phyloP scores from a whole-genome alignment of 306 rosid genomes.

The Ochetophila trinervis region DNA sequence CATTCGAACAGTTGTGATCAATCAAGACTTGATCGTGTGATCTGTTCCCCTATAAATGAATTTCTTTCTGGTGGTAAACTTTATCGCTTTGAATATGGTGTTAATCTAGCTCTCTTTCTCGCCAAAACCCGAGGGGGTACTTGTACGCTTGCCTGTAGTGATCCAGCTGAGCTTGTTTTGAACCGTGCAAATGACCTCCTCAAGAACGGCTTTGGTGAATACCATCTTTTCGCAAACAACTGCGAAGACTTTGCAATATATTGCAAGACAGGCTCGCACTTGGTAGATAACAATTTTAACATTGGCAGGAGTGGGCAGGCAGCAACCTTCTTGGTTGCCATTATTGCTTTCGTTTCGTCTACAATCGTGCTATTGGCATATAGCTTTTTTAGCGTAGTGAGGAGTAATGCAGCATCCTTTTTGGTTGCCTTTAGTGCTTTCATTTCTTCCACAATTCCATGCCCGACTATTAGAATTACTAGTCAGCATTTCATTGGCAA shows the following conservation, averaged over 20 bases:
- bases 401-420: no score
- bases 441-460: no score
- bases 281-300: no score
- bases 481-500: no score
- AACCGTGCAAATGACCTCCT: slow-evolving; percentile 44
- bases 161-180: slow-evolving; percentile 36
- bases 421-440: no score
- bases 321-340: no score
- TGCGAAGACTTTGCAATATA: slow-evolving; percentile 69
- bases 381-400: no score
- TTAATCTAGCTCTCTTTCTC: slow-evolving; percentile 26
- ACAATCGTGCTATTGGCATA: no score
- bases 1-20: slow-evolving; percentile 33
- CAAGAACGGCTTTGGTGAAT: slow-evolving; percentile 51
- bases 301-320: no score
- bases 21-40: slow-evolving; percentile 34
- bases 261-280: slow-evolving; percentile 59
- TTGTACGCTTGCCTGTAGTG: slow-evolving; percentile 47
- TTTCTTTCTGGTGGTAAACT: slow-evolving; percentile 49
- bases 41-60: slow-evolving; percentile 47
- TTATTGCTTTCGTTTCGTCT: no score
- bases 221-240: slow-evolving; percentile 48
- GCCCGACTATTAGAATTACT: no score
- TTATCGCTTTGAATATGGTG: slow-evolving; percentile 45
- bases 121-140: slow-evolving; percentile 61